Conservation (phyloP, 2,329 filamentous ascomycete genomes). For the Fusarium denticulatum region DNA sequence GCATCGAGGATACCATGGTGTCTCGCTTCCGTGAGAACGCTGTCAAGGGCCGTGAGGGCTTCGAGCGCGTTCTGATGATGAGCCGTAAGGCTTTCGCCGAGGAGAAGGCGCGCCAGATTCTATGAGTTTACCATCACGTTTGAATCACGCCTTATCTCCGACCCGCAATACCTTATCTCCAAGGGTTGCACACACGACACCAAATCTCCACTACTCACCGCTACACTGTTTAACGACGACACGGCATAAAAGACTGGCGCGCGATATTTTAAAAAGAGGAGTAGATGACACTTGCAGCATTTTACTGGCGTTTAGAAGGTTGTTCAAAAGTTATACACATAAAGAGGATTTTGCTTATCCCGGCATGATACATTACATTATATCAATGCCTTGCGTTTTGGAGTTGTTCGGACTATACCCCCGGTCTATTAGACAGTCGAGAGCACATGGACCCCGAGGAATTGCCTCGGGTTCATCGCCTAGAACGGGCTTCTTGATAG, state of each 20-base stretch:
- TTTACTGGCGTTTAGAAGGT: constrained; percentile 41
- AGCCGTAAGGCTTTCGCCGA: constrained; percentile 91
- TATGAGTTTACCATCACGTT: constrained; percentile 21
- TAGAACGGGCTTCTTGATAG: constrained; percentile 46
- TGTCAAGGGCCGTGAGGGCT: constrained; percentile 88
- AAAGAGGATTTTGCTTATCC: constrained; percentile 18
- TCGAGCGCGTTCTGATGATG: constrained; percentile 94
- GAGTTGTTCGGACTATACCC: constrained; percentile 46
- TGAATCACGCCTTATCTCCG: constrained; percentile 5
- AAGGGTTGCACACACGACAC: constrained; percentile 23
- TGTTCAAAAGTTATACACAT: constrained; percentile 30
- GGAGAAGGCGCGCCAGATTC: constrained; percentile 72
- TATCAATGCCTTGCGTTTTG: constrained; percentile 24
- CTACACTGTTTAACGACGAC: constrained; percentile 35
- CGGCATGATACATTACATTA: background rate
- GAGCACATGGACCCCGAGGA: constrained; percentile 35
- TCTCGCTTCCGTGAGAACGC: constrained; percentile 93
- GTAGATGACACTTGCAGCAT: constrained; percentile 35
- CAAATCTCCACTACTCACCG: constrained; percentile 41
- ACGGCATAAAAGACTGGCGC: constrained; percentile 37
- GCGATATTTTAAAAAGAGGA: constrained; percentile 30
- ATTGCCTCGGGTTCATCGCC: constrained; percentile 34
- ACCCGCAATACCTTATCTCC: constrained; percentile 6
- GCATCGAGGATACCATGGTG: constrained; percentile 91
- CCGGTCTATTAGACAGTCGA: constrained; percentile 46